Evolutionary conservation across 1,284 basidiomycete genomes (phyloP).

Genomic region (Farysia itapuensis): DNA sequence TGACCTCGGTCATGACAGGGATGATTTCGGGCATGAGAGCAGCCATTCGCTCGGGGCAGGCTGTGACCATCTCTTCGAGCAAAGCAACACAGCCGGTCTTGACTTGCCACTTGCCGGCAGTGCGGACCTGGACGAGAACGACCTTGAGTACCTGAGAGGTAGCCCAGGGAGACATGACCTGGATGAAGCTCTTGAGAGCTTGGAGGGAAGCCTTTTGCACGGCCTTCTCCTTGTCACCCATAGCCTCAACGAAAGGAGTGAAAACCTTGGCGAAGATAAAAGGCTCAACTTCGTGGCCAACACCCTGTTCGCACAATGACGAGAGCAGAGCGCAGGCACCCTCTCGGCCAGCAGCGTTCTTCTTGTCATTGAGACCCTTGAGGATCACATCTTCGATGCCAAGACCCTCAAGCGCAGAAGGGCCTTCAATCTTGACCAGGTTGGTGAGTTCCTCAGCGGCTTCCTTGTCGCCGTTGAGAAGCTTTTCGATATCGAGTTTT

Average conservation of each 20-base stretch:
- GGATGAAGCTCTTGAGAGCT: constrained; percentile 77
- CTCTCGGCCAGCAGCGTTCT: constrained; percentile 74
- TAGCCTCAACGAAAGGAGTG: constrained; percentile 81
- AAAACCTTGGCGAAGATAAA: constrained; percentile 84
- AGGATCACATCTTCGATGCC: constrained; percentile 78
- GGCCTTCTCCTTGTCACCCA: constrained; percentile 87
- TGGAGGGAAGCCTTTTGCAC: constrained; percentile 81
- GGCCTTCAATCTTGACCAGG: constrained; percentile 70
- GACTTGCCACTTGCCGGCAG: constrained; percentile 98
- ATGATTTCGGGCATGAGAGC: constrained; percentile 94
- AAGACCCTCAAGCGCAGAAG: constrained; percentile 74
- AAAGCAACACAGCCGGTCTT: constrained; percentile 85
- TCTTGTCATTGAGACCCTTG: constrained; percentile 70
- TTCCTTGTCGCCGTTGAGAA: constrained; percentile 60
- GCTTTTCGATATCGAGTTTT: constrained; percentile 60
- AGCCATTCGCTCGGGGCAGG: constrained; percentile 81
- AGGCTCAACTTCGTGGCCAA: constrained; percentile 84
- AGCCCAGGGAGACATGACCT: constrained; percentile 88
- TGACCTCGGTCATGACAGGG: constrained; percentile 90
- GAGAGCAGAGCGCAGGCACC: constrained; percentile 69
- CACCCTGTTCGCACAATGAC: constrained; percentile 72
- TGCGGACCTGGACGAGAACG: constrained; percentile 90
- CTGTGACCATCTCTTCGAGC: constrained; percentile 85
- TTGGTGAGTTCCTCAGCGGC: constrained; percentile 62
- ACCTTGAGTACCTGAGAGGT: constrained; percentile 80